phyloP scores from a whole-genome alignment of 768 basidiomycete species.

The Boletus reticuloceps region DNA sequence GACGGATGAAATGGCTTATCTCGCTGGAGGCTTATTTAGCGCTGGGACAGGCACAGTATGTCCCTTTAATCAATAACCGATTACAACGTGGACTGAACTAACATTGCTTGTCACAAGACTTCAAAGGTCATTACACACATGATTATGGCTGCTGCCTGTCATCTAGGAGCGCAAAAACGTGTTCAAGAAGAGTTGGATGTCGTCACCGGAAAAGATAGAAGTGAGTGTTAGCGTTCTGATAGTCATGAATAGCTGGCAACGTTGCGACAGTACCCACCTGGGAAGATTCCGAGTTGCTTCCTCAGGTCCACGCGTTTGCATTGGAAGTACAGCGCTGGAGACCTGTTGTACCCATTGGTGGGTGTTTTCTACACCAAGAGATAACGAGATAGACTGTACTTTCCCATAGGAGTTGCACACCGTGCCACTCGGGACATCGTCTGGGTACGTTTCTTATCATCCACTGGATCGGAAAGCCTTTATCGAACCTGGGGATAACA shows the following conservation, averaged over 20 bases:
- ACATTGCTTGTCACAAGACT: slow-evolving; percentile 26
- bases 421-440: slow-evolving; percentile 59
- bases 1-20: slow-evolving; percentile 53
- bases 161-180: slow-evolving; percentile 46
- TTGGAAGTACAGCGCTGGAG: slow-evolving; percentile 38
- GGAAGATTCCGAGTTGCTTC: slow-evolving; percentile 30
- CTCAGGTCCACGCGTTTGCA: slow-evolving; percentile 36
- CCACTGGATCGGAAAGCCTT: slow-evolving; percentile 19
- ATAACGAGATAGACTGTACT: not conserved
- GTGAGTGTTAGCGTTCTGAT: slow-evolving; percentile 3
- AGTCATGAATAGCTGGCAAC: not conserved
- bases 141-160: slow-evolving; percentile 53
- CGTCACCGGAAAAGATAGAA: slow-evolving; percentile 42
- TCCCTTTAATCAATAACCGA: not conserved
- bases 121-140: slow-evolving; percentile 48
- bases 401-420: slow-evolving; percentile 48
- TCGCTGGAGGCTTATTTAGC: slow-evolving; percentile 57
- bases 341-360: slow-evolving; percentile 27
- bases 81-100: not conserved
- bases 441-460: slow-evolving; percentile 40
- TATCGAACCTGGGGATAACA: slow-evolving; percentile 27
- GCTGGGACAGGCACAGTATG: slow-evolving; percentile 54
- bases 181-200: slow-evolving; percentile 55
- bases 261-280: slow-evolving; percentile 33
- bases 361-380: not conserved